Conservation (phyloP, 345 rosid genomes). For the Lepidium africanum region DNA sequence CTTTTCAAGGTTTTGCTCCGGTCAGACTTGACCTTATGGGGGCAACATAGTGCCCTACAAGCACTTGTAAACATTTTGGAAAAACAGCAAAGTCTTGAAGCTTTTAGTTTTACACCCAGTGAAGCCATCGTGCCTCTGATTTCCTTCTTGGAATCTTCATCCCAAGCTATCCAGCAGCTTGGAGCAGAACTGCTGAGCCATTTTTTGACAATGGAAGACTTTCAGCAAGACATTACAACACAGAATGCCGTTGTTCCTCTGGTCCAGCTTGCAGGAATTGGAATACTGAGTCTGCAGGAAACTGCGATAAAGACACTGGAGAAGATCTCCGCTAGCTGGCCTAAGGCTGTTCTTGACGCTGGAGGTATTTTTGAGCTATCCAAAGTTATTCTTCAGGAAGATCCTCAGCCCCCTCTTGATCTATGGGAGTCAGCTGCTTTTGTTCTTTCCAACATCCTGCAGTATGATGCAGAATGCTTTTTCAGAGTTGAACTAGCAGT, state of each 20-base stretch:
- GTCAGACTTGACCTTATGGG: conserved; percentile 74
- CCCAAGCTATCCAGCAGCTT: conserved; percentile 90
- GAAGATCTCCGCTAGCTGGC: conserved; percentile 74
- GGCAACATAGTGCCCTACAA: conserved; percentile 87
- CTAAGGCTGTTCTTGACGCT: conserved; percentile 76
- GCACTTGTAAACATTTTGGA: conserved; percentile 87
- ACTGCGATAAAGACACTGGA: conserved; percentile 79
- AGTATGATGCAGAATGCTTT: conserved; percentile 46
- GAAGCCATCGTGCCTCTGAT: conserved; percentile 80
- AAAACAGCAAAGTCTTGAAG: conserved; percentile 77
- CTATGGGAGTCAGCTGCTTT: conserved; percentile 90
- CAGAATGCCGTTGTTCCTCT: conserved; percentile 80
- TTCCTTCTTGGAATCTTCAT: conserved; percentile 74
- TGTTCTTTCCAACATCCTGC: conserved; percentile 61
- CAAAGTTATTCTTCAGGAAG: conserved; percentile 82
- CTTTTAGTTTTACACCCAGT: conserved; percentile 70
- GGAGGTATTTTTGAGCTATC: conserved; percentile 84
- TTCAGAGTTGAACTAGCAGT: conserved; percentile 69
- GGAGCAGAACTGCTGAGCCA: conserved; percentile 76
- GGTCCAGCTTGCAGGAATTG: conserved; percentile 82
- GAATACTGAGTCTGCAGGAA: conserved; percentile 73
- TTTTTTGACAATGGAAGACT: conserved; percentile 85
- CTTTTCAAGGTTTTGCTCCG: conserved; percentile 70
- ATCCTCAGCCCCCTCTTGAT: conserved; percentile 65
- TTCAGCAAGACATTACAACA: conserved; percentile 77